phyloP scores from a whole-genome alignment of 2,329 filamentous ascomycete genomes.

The Colletotrichum euphorbiae region DNA sequence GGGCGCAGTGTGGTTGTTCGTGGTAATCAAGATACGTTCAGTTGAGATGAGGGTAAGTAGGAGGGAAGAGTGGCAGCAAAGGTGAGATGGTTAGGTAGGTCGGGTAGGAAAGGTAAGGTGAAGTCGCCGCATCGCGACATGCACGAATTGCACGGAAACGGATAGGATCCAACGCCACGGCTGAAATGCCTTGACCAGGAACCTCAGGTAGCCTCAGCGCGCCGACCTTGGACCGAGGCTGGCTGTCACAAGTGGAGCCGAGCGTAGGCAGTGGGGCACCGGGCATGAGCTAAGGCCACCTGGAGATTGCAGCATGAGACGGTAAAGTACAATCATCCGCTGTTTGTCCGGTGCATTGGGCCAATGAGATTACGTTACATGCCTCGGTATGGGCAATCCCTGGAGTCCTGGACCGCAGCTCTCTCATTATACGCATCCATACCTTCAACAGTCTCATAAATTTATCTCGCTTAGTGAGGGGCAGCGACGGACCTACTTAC shows the following conservation, averaged over 20 bases:
- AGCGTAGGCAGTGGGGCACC: background rate
- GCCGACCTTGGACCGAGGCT: slow-evolving; percentile 30
- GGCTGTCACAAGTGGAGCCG: slow-evolving; percentile 18
- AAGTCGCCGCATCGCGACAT: slow-evolving; percentile 35
- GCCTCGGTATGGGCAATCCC: slow-evolving; percentile 26
- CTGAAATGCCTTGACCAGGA: too few relatives aligned
- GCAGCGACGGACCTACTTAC: too few relatives aligned
- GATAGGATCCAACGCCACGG: too few relatives aligned
- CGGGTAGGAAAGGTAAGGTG: background rate
- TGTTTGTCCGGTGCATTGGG: slow-evolving; percentile 16
- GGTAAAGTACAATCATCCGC: slow-evolving; percentile 14
- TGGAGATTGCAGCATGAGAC: slow-evolving; percentile 24
- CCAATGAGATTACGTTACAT: slow-evolving; percentile 35
- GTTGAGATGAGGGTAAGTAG: too few relatives aligned
- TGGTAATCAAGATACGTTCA: too few relatives aligned
- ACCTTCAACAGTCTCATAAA: background rate
- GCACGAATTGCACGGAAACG: background rate
- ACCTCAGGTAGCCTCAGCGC: background rate
- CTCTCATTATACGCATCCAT: background rate
- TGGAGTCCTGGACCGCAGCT: slow-evolving; percentile 11
- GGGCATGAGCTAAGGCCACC: background rate
- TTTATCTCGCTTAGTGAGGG: too few relatives aligned
- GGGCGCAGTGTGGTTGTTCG: too few relatives aligned
- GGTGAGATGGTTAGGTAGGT: background rate
- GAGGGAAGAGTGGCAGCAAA: too few relatives aligned